phyloP scores from a whole-genome alignment of 495 filamentous ascomycete species.

The Penicillium waksmanii region DNA sequence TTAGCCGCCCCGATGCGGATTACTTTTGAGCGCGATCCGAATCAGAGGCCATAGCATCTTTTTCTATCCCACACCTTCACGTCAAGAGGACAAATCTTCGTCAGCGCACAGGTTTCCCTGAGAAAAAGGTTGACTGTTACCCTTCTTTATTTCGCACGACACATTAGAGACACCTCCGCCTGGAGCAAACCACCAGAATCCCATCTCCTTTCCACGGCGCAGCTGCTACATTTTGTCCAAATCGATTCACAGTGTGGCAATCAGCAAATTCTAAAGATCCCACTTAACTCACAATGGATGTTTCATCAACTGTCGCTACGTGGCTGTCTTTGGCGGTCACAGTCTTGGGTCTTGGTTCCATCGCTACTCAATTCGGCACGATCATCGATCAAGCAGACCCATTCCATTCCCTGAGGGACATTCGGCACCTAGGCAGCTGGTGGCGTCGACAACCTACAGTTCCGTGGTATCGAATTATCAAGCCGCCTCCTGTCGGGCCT shows the following conservation, averaged over 20 bases:
- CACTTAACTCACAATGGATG: background rate
- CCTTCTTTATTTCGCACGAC: background rate
- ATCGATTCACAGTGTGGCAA: background rate
- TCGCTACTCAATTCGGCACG: conserved; percentile 3
- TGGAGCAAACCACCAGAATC: background rate
- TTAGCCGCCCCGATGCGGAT: background rate
- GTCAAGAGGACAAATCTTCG: background rate
- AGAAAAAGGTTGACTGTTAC: background rate
- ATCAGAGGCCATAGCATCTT: background rate
- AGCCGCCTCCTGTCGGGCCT: background rate
- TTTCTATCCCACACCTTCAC: background rate
- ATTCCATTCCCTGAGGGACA: background rate
- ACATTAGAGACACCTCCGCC: background rate
- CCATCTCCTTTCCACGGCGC: background rate
- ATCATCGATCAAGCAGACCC: conserved; percentile 2
- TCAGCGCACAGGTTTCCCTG: background rate
- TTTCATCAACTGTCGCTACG: conserved; percentile 5
- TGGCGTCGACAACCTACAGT: background rate
- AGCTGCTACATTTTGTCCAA: background rate
- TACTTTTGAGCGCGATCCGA: background rate
- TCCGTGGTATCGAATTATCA: conserved; percentile 2
- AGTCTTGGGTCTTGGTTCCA: conserved; percentile 3
- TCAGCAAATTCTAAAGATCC: background rate
- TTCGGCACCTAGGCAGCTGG: conserved; percentile 5
- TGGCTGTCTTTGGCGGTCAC: background rate